A percentile compares a stretch with the other conserved stretches of the same genome.
Conservation (phyloP, 2,329 filamentous ascomycete genomes). For the Fusarium graminum region DNA sequence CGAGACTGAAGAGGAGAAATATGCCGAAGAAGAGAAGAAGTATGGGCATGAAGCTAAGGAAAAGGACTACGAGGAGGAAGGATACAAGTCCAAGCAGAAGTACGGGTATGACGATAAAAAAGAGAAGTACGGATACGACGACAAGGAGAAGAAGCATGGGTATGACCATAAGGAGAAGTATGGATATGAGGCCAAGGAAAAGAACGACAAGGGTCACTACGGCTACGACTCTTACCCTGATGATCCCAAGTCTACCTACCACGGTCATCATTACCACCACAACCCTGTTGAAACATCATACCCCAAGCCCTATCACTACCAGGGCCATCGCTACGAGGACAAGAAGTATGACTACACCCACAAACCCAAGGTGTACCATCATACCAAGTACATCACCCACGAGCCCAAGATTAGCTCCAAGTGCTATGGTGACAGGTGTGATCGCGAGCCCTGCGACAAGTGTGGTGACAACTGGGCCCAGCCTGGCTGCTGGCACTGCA, state of each 20-base stretch:
- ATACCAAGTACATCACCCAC: slow-evolving; percentile 23
- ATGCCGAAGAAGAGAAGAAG: too few relatives aligned
- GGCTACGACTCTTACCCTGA: slow-evolving; percentile 6
- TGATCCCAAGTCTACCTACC: slow-evolving; percentile 4
- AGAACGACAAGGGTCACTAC: slow-evolving; percentile 8
- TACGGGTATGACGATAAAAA: background rate
- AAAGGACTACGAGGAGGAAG: slow-evolving; percentile 10
- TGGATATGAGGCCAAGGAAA: background rate
- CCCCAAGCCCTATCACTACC: slow-evolving; percentile 15
- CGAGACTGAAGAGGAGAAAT: background rate
- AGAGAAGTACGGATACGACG: background rate
- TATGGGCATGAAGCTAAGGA: background rate
- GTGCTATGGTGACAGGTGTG: slow-evolving; percentile 42
- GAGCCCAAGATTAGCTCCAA: slow-evolving; percentile 34
- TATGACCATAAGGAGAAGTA: background rate
- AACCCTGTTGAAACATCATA: slow-evolving; percentile 5
- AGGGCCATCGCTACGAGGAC: slow-evolving; percentile 11
- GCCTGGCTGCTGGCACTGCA: slow-evolving; percentile 52
- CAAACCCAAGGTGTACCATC: slow-evolving; percentile 26
- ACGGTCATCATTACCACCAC: slow-evolving; percentile 7
- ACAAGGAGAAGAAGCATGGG: slow-evolving; percentile 1
- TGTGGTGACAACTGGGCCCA: slow-evolving; percentile 48
- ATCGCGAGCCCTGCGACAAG: slow-evolving; percentile 47
- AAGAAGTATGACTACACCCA: slow-evolving; percentile 37
- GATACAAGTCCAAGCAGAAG: background rate